Conservation (phyloP, 2,329 filamentous ascomycete genomes). For the Corniculantispora saksenae region DNA sequence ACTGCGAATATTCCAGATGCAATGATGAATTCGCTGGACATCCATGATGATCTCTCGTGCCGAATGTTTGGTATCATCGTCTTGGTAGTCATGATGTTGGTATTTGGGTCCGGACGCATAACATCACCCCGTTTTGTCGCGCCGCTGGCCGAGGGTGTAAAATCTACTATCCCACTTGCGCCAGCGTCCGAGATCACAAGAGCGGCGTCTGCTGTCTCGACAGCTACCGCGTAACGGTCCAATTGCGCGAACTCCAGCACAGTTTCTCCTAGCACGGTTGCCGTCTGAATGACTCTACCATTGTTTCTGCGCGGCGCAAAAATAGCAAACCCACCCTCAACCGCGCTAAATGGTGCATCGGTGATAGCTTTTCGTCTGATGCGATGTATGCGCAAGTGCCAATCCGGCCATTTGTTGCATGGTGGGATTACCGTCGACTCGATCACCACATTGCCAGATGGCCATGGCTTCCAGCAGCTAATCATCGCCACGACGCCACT, state of each 20-base stretch:
- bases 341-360: conserved; percentile 12
- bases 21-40: not conserved
- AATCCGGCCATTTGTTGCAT: conserved; percentile 34
- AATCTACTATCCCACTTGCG: conserved; percentile 21
- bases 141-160: not conserved
- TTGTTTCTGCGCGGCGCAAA: not conserved
- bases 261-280: not conserved
- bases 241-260: not conserved
- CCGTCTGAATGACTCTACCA: conserved; percentile 6
- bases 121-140: conserved; percentile 3
- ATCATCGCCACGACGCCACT: not conserved
- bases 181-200: conserved; percentile 21
- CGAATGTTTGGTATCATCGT: conserved; percentile 26
- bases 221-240: not conserved
- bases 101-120: conserved; percentile 30
- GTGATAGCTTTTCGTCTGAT: conserved; percentile 8
- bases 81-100: conserved; percentile 27
- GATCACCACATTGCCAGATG: conserved; percentile 27
- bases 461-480: conserved; percentile 9
- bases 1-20: conserved; percentile 7
- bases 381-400: conserved; percentile 33
- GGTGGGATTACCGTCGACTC: conserved; percentile 33
- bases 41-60: not conserved
- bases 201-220: conserved; percentile 11
- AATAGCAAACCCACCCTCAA: conserved; percentile 29